Percentiles rank a stretch among this genome's conserved stretches.
These are phyloP conservation scores for Aechmea fasciata DNA, from an alignment of 176 grass and related monocot species.

Conservation along the genomic window DNA sequence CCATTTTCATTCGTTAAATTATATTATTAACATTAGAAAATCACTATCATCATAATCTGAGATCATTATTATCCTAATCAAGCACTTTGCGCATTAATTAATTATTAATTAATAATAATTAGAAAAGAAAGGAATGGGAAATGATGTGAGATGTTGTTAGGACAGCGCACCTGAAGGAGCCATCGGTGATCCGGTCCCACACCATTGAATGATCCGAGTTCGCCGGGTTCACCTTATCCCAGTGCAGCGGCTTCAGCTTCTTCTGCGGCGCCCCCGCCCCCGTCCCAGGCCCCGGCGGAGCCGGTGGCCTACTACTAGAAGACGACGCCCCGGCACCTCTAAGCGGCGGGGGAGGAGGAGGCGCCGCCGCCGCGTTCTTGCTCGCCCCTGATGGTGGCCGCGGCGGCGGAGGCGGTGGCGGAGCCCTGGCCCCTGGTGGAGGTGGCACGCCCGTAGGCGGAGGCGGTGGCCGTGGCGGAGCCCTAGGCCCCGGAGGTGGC, in stretches of 20 bases:
- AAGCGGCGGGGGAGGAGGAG: constrained; percentile 24
- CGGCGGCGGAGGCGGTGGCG: constrained; percentile 29
- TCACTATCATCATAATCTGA: no score
- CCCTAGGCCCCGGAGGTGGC: constrained; percentile 23
- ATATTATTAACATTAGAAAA: no score
- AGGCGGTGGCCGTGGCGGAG: constrained; percentile 15
- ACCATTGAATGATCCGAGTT: constrained; percentile 92
- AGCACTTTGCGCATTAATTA: neutral
- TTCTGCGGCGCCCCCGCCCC: constrained; percentile 29
- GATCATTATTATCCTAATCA: neutral
- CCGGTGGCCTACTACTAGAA: constrained; percentile 33
- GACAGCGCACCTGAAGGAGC: constrained; percentile 83
- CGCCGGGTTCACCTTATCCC: constrained; percentile 76
- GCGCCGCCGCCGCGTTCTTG: neutral
- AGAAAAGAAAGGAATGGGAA: neutral
- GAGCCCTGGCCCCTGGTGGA: neutral
- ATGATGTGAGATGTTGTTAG: neutral
- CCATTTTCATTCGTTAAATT: no score
- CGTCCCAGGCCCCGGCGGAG: constrained; percentile 27
- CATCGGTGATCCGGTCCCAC: constrained; percentile 81
- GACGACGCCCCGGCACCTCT: constrained; percentile 12
- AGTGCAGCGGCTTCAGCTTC: constrained; percentile 87
- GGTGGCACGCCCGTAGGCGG: neutral
- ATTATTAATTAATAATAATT: constrained; percentile 1
- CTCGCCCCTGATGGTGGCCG: neutral